These are phyloP conservation scores for Yamadazyma scolyti DNA, from an alignment of 805 yeast genomes.

Conservation along the genomic window DNA sequence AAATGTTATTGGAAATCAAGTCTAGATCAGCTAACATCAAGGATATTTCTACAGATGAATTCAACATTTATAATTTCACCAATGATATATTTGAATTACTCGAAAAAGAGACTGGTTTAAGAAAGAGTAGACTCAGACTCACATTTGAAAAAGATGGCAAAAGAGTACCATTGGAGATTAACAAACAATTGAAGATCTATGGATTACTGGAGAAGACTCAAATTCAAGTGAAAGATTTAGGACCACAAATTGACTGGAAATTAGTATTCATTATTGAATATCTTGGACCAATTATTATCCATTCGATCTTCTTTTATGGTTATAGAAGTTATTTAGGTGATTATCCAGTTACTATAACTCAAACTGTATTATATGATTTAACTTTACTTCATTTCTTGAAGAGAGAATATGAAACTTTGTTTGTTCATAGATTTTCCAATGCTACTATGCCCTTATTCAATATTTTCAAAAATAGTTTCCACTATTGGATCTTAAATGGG, in stretches of 20 bases:
- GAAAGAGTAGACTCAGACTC: slow-evolving; percentile 22
- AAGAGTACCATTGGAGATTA: slow-evolving; percentile 43
- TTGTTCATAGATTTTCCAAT: slow-evolving; percentile 79
- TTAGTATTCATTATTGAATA: slow-evolving; percentile 88
- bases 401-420: slow-evolving; percentile 83
- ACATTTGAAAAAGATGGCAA: slow-evolving; percentile 19
- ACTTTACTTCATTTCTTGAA: slow-evolving; percentile 75
- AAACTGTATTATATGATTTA: slow-evolving; percentile 50
- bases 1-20: slow-evolving; percentile 28
- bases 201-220: slow-evolving; percentile 34
- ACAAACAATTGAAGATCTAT: slow-evolving; percentile 43
- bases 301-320: slow-evolving; percentile 60
- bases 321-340: slow-evolving; percentile 9
- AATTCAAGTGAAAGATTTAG: slow-evolving; percentile 79
- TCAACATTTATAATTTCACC: slow-evolving; percentile 28
- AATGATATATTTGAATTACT: slow-evolving; percentile 42
- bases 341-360: slow-evolving; percentile 48
- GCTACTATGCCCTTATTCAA: slow-evolving; percentile 91
- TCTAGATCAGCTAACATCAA: slow-evolving; percentile 61
- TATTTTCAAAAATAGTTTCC: slow-evolving; percentile 83
- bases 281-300: slow-evolving; percentile 82
- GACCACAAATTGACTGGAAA: slow-evolving; percentile 91
- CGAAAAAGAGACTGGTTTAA: slow-evolving; percentile 41
- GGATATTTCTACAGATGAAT: slow-evolving; percentile 41
- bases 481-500: slow-evolving; percentile 94